Evolutionary conservation across 2,329 filamentous ascomycete species (phyloP).

Genomic region (Tolypocladium guangdongense): DNA sequence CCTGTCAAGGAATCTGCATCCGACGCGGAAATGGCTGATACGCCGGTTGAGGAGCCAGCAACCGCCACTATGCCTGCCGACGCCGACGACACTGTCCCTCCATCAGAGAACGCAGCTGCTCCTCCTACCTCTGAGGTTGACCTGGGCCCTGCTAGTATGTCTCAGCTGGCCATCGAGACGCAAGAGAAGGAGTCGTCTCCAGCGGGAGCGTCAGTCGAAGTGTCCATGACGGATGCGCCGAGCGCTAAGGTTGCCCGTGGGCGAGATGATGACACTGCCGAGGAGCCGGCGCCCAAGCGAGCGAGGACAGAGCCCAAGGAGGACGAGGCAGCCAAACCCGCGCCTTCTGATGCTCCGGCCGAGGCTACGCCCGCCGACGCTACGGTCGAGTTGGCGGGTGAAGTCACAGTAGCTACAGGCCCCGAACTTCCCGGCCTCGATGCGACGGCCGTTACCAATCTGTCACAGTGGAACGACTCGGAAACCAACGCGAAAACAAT

Average conservation of each 20-base stretch:
- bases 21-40: slow-evolving; percentile 17
- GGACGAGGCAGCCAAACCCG: slow-evolving; percentile 16
- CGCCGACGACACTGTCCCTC: slow-evolving; percentile 4
- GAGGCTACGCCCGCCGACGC: slow-evolving; percentile 10
- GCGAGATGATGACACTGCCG: slow-evolving; percentile 60
- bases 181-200: slow-evolving; percentile 18
- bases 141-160: slow-evolving; percentile 24
- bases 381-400: background rate
- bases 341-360: slow-evolving; percentile 2
- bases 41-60: slow-evolving; percentile 7
- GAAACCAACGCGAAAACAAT: slow-evolving; percentile 38
- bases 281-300: slow-evolving; percentile 66
- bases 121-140: slow-evolving; percentile 22
- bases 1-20: slow-evolving; percentile 1
- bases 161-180: slow-evolving; percentile 26
- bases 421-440: slow-evolving; percentile 6
- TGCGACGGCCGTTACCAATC: slow-evolving; percentile 12
- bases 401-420: slow-evolving; percentile 3
- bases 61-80: slow-evolving; percentile 9
- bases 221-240: slow-evolving; percentile 44
- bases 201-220: slow-evolving; percentile 25
- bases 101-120: slow-evolving; percentile 9
- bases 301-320: slow-evolving; percentile 57
- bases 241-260: slow-evolving; percentile 57
- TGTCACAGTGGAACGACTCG: slow-evolving; percentile 29